A percentile compares a stretch with the other conserved stretches of the same genome.
These are phyloP conservation scores for Zangia roseola DNA, from an alignment of 768 basidiomycete genomes.

Conservation along the genomic window DNA sequence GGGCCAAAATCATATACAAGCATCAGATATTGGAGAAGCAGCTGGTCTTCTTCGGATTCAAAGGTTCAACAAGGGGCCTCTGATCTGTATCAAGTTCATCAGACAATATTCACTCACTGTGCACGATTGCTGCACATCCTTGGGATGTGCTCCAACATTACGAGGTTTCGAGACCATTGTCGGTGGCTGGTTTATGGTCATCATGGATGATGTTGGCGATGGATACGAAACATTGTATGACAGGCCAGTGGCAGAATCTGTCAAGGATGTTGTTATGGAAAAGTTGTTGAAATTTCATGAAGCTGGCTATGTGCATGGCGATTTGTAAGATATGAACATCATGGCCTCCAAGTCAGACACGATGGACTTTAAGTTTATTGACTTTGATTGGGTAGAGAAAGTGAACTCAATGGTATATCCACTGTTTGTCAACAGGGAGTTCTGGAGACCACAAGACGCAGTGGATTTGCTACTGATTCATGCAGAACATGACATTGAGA, in stretches of 20 bases:
- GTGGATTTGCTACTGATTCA: no score
- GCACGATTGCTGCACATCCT: no score
- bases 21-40: no score
- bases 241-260: no score
- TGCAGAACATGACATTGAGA: no score
- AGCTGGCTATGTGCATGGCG: conserved; percentile 21
- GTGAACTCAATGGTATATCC: conserved; percentile 23
- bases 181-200: conserved; percentile 34
- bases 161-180: no score
- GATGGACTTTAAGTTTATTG: conserved; percentile 17
- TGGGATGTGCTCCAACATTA: no score
- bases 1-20: no score
- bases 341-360: conserved; percentile 5
- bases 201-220: conserved; percentile 30
- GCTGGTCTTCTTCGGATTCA: no score
- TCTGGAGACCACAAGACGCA: neutral
- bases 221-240: neutral
- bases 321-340: conserved; percentile 25
- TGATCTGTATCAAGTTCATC: no score
- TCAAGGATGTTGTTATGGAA: neutral
- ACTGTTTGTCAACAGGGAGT: neutral
- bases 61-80: no score
- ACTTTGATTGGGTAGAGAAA: conserved; percentile 32
- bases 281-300: conserved; percentile 11
- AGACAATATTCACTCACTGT: no score